These are phyloP conservation scores for Suillus clintonianus DNA, from an alignment of 768 basidiomycete species.

Conservation along the genomic window DNA sequence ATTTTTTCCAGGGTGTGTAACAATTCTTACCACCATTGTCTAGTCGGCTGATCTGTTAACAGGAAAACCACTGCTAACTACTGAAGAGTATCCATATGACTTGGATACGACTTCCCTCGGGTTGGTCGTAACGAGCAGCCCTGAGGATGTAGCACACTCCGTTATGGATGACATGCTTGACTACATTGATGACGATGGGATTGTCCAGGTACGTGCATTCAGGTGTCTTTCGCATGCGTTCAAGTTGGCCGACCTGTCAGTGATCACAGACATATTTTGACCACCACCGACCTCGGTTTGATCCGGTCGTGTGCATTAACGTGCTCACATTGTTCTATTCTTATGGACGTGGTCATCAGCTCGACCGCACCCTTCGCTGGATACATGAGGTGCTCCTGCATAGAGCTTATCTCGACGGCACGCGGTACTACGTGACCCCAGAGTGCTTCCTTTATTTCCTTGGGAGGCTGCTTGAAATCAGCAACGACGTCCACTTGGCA, in stretches of 20 bases:
- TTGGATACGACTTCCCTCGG: slow-evolving; percentile 61
- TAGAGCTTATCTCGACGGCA: slow-evolving; percentile 56
- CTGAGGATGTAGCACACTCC: slow-evolving; percentile 34
- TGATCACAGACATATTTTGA: slow-evolving; percentile 52
- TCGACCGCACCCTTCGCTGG: slow-evolving; percentile 48
- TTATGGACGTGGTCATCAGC: slow-evolving; percentile 48
- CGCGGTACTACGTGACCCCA: slow-evolving; percentile 53
- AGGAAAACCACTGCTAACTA: slow-evolving; percentile 46
- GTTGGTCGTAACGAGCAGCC: slow-evolving; percentile 41
- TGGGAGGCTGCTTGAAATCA: slow-evolving; percentile 42
- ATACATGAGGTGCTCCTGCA: slow-evolving; percentile 49
- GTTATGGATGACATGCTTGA: slow-evolving; percentile 62
- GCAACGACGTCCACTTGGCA: slow-evolving; percentile 36
- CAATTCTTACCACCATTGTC: not conserved
- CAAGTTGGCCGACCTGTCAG: not conserved
- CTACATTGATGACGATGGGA: slow-evolving; percentile 50
- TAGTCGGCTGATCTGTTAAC: not conserved
- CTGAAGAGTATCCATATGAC: slow-evolving; percentile 53
- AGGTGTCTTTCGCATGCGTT: not conserved
- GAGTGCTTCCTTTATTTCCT: slow-evolving; percentile 57
- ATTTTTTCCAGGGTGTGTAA: slow-evolving; percentile 51
- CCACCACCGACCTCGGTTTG: slow-evolving; percentile 49
- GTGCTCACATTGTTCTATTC: slow-evolving; percentile 50
- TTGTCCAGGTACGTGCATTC: slow-evolving; percentile 42
- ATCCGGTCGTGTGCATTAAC: slow-evolving; percentile 56